Evolutionary conservation across 305 asterid genomes (phyloP), one percentile per base, ranked within the genome.

Genomic region (Fraxinus greggii): DNA sequence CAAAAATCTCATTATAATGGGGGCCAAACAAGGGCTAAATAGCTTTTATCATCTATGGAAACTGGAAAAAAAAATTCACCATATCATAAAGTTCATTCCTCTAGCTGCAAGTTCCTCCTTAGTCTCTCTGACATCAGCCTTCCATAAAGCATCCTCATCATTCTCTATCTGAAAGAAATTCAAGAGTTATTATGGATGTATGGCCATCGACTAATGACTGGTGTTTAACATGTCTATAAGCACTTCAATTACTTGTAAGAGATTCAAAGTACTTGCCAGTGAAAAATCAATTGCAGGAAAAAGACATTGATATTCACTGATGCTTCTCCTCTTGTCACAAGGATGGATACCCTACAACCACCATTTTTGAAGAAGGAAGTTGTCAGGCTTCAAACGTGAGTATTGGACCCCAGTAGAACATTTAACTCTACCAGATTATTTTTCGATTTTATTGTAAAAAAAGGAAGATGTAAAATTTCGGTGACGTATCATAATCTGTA

Each of bases 221-320:
- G 38, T 67, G 19, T 67, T 28, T 65, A 26, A 65, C 40, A 72
- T 31, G 82, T 74, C 72, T 61, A 32, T 40, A 76, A 26, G 8
- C 56, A 79, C 79, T 35, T 33, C 51, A 78, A 48, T 48, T 48
- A 54, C 56, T 56, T 26, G 70, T 32, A 31, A 32, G 65, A 84
- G 69, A 75, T 80, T 70, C 36, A 59, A 48, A 76, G 8, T 36
- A 81, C 90, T 83, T 85, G 89, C 98, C 95, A 91, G 85, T 23
- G 98, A 91, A 86, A 95, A 93, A 83, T 95, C 98, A 72, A 95
- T 86, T 70, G 97, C 97, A 65, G 98, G 98, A 81, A 93, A 93
- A 79, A 93, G 94, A 86, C 84, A 77, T 83, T 91, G 86, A 89
- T 95, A 95, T 84, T 93, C 98, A n/a, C 92, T 88, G 83, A 93